Base-by-base conservation (phyloP, 805 yeast species). In the Clavispora phyllophila region DNA sequence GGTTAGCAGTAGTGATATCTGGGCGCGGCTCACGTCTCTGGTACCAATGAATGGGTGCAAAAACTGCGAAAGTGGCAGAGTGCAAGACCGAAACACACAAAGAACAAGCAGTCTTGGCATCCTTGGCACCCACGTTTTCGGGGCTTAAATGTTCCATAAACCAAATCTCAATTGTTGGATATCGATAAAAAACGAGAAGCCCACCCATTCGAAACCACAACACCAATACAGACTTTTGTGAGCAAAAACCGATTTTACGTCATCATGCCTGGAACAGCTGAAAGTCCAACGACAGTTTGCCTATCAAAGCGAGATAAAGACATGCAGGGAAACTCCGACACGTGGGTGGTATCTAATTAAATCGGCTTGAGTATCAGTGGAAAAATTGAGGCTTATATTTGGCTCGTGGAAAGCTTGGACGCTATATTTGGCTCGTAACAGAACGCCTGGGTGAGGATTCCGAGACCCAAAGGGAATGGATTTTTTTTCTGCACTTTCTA, bases 61-160 rank as follows among this genome's bases (percentile, higher is more conserved):
- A 47, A 29, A 12, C 8, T 7, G 20, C 33, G 33, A 7, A 10
- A 4, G 5, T 7, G n/a, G 9, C 33, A 29, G 5, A 17, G 33
- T 29, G 33, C 33, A 27, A 27, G 33, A 29, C 33, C 13, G 19
- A 27, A n/a, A 15, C 22, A 19, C 35, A 13, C 20, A 14, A 20
- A 18, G 33, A 29, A 26, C 25, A 3, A 6, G 9, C 9, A 23
- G n/a, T 36, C 39, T 36, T 37, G 40, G 40, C 34, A 28, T 24
- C 36, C 44, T 39, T 41, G 43, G 47, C 37, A 28, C 26, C 47
- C 50, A 47, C 50, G 50, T 47, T 46, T 32, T 35, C 39, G 23
- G 7, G 23, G 23, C n/a, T n/a, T n/a, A n/a, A n/a, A n/a, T n/a
- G n/a, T n/a, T n/a, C n/a, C n/a, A n/a, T n/a, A n/a, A n/a, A n/a